phyloP scores from a whole-genome alignment of 306 rosid genomes.

The Nissolia schottii region DNA sequence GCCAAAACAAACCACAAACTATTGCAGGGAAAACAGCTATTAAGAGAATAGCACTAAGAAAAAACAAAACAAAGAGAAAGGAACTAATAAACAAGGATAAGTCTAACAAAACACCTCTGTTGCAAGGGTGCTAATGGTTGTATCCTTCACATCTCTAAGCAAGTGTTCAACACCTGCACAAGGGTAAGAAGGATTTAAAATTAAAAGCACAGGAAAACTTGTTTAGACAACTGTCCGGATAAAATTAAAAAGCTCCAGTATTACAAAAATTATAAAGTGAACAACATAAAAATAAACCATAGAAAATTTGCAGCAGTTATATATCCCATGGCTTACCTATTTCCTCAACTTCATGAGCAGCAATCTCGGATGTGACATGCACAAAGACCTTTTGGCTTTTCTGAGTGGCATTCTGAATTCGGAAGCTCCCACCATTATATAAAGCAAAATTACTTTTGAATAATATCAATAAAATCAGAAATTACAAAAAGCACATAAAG shows the following conservation, averaged over 20 bases:
- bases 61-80: background rate
- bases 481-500: background rate
- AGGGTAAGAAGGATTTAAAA: conserved; percentile 16
- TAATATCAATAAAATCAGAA: background rate
- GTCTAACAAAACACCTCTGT: conserved; percentile 50
- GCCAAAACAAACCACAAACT: conserved; percentile 7
- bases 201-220: background rate
- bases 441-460: background rate
- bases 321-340: conserved; percentile 52
- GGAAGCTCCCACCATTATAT: conserved; percentile 2
- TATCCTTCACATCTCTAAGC: conserved; percentile 52
- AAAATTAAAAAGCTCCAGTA: background rate
- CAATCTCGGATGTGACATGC: conserved; percentile 83
- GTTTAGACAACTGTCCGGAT: background rate
- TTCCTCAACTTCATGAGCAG: conserved; percentile 93
- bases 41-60: background rate
- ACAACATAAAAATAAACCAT: background rate
- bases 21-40: background rate
- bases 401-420: conserved; percentile 79
- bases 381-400: conserved; percentile 89
- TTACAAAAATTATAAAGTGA: background rate
- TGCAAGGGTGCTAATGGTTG: conserved; percentile 85
- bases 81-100: background rate
- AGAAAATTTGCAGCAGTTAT: background rate
- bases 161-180: conserved; percentile 85